Percentiles rank a stretch among this genome's conserved stretches.
Evolutionary conservation across 75 land plant genomes (phyloP).

Genomic region (Cryptomeria japonica): DNA sequence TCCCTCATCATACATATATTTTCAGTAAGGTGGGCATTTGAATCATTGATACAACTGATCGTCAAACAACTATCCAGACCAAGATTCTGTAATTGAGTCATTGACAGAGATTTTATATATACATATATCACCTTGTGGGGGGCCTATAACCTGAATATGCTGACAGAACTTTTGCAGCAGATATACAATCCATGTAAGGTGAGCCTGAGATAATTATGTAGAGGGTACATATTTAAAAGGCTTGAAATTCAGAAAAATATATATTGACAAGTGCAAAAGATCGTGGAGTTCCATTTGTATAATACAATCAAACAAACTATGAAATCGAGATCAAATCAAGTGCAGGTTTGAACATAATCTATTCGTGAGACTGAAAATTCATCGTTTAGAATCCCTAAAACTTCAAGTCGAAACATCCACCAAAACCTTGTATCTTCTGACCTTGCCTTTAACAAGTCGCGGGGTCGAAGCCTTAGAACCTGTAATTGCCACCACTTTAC

Average conservation of each 20-base stretch:
- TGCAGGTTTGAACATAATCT: neutral
- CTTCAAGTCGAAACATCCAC: conserved; percentile 42
- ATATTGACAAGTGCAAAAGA: neutral
- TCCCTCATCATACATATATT: neutral
- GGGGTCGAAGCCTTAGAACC: neutral
- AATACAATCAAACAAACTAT: neutral
- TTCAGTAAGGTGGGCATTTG: neutral
- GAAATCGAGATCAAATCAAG: neutral
- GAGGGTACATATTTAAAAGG: too few relatives aligned
- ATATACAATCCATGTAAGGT: too few relatives aligned
- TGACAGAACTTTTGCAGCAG: too few relatives aligned
- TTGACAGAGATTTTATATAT: too few relatives aligned
- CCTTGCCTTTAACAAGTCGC: conserved; percentile 46
- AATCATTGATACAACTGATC: neutral
- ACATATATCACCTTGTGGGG: too few relatives aligned
- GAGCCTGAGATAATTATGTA: too few relatives aligned
- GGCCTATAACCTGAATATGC: too few relatives aligned
- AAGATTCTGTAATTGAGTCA: too few relatives aligned
- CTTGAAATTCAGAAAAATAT: too few relatives aligned
- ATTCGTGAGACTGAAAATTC: neutral
- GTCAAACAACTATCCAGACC: too few relatives aligned
- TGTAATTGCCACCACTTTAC: conserved; percentile 28
- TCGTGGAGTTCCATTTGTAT: neutral
- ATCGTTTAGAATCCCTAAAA: neutral
- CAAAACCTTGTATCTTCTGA: conserved; percentile 54